Percentiles rank a stretch among this genome's conserved stretches.
phyloP scores from a whole-genome alignment of 2,329 filamentous ascomycete species.

The Ophiostoma montium region DNA sequence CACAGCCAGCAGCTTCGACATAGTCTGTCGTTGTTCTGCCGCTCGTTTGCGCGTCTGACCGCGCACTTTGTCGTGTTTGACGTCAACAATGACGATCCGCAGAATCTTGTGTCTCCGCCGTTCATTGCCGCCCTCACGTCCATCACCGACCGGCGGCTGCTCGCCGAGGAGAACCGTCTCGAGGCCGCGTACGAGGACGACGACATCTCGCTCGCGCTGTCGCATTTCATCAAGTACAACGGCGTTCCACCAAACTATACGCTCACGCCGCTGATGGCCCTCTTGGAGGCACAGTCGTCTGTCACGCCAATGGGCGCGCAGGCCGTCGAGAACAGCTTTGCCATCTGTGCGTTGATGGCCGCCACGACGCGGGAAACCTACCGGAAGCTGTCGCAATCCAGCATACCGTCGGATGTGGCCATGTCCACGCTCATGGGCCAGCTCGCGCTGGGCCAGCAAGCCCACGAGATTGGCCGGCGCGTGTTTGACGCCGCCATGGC shows the following conservation, averaged over 20 bases:
- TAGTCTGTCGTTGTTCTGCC: slow-evolving; percentile 26
- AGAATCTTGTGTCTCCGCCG: slow-evolving; percentile 20
- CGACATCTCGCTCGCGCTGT: slow-evolving; percentile 27
- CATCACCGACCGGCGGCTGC: slow-evolving; percentile 18
- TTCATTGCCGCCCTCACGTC: slow-evolving; percentile 32
- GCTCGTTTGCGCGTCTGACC: slow-evolving; percentile 32
- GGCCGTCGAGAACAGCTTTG: slow-evolving; percentile 28
- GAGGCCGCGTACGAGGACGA: slow-evolving; percentile 2
- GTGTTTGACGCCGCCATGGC: slow-evolving; percentile 35
- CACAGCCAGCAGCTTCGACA: slow-evolving; percentile 8
- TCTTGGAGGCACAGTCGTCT: slow-evolving; percentile 27
- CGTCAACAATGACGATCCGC: slow-evolving; percentile 20
- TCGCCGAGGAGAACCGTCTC: slow-evolving; percentile 14
- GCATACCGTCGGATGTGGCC: background rate
- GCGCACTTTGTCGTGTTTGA: slow-evolving; percentile 40
- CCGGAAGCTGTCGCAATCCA: slow-evolving; percentile 13
- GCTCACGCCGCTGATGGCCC: slow-evolving; percentile 27
- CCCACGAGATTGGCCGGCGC: slow-evolving; percentile 20
- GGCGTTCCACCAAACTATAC: slow-evolving; percentile 21
- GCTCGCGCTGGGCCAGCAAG: slow-evolving; percentile 17
- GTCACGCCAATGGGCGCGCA: slow-evolving; percentile 33
- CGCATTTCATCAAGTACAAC: slow-evolving; percentile 25
- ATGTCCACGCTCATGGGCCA: slow-evolving; percentile 8
- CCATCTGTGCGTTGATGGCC: slow-evolving; percentile 23
- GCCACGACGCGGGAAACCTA: slow-evolving; percentile 21